phyloP scores from a whole-genome alignment of 257 asterid genomes.

The Penstemon eatonii region DNA sequence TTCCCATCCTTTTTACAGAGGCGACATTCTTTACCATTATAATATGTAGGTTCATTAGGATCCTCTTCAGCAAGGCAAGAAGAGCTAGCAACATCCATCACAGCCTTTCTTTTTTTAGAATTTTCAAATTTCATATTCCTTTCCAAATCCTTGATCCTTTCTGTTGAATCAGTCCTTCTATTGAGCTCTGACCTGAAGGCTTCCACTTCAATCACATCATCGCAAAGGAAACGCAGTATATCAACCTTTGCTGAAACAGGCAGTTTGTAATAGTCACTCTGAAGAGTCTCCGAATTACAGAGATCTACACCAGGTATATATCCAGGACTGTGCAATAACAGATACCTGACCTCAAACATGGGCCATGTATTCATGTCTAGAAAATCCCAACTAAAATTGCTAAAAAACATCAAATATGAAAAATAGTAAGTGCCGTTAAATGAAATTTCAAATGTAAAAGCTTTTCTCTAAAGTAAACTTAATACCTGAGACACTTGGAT shows the following conservation, averaged over 20 bases:
- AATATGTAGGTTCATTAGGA: conserved; percentile 53
- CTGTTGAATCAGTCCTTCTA: conserved; percentile 57
- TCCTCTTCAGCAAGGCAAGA: conserved; percentile 63
- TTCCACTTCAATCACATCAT: conserved; percentile 35
- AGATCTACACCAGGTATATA: conserved; percentile 58
- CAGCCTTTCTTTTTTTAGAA: conserved; percentile 55
- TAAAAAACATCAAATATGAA: conserved; percentile 30
- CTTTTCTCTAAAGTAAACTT: conserved; percentile 22
- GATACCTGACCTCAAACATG: conserved; percentile 54
- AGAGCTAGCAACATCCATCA: conserved; percentile 48
- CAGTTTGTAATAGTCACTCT: conserved; percentile 63
- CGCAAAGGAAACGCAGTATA: conserved; percentile 76
- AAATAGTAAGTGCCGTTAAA: conserved; percentile 26
- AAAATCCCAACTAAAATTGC: conserved; percentile 88
- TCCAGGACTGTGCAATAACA: conserved; percentile 37
- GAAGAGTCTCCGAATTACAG: conserved; percentile 47
- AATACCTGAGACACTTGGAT: conserved; percentile 72
- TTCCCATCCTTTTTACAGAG: conserved; percentile 58
- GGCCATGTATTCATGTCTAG: conserved; percentile 94
- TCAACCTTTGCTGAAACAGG: conserved; percentile 66
- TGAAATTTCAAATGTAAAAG: conserved; percentile 16
- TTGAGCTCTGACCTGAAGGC: conserved; percentile 65
- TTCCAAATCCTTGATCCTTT: conserved; percentile 45
- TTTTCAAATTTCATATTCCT: conserved; percentile 41
- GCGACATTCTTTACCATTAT: conserved; percentile 87